phyloP scores from a whole-genome alignment of 208 protist species.

The Leishmania amazonensis region DNA sequence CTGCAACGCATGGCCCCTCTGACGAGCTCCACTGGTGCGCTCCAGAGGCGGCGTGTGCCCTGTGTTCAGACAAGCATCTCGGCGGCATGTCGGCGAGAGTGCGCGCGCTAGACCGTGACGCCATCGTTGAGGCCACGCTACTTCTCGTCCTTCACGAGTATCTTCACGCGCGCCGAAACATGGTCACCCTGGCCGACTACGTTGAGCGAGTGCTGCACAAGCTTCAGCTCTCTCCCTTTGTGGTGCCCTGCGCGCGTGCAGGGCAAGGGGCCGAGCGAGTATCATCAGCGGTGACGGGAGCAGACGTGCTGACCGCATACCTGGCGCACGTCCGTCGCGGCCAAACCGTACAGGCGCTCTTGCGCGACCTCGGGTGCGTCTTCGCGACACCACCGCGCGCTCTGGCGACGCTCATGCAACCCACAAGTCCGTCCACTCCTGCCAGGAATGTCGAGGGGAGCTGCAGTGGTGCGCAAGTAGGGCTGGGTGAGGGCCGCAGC shows the following conservation, averaged over 20 bases:
- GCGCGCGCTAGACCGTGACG: constrained; percentile 1
- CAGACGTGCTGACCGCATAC: constrained; percentile 15
- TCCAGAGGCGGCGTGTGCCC: constrained; percentile 14
- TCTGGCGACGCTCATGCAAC: constrained; percentile 15
- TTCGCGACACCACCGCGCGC: constrained; percentile 52
- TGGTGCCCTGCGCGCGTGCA: background rate
- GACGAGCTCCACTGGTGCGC: constrained; percentile 70
- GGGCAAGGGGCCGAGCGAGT: background rate
- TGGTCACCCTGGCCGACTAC: constrained; percentile 64
- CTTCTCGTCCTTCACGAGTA: constrained; percentile 73
- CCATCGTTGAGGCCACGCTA: constrained; percentile 48
- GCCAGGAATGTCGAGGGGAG: background rate
- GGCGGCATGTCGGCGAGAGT: background rate
- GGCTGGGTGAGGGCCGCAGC: background rate
- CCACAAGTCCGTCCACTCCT: background rate
- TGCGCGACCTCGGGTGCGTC: constrained; percentile 65
- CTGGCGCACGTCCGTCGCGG: constrained; percentile 18
- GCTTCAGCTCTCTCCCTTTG: constrained; percentile 34
- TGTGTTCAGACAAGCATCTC: constrained; percentile 23
- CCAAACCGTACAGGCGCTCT: constrained; percentile 32
- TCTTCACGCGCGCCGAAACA: constrained; percentile 43
- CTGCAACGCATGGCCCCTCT: background rate
- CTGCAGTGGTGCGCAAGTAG: background rate
- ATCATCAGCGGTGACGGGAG: constrained; percentile 5
- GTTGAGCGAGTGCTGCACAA: constrained; percentile 69